Evolutionary conservation across 2,329 filamentous ascomycete genomes (phyloP).

Genomic region (Fusarium secorum): DNA sequence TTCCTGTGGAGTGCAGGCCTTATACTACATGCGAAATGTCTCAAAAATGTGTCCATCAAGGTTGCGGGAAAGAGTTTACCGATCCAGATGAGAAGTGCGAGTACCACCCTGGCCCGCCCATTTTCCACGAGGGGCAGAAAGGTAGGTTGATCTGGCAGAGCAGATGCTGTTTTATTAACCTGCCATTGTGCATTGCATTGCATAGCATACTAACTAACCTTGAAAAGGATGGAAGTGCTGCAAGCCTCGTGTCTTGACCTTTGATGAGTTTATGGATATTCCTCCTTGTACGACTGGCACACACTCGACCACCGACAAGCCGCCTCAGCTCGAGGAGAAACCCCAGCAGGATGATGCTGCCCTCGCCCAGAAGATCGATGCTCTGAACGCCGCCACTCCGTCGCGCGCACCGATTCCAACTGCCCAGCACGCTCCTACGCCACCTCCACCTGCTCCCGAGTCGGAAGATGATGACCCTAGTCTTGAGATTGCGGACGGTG

Average conservation of each 20-base stretch:
- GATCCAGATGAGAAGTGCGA: conserved; percentile 83
- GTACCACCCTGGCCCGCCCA: conserved; percentile 92
- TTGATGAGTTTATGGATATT: conserved; percentile 96
- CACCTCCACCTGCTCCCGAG: conserved; percentile 72
- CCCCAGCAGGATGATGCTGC: conserved; percentile 53
- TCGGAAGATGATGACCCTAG: conserved; percentile 87
- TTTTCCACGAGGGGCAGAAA: conserved; percentile 99
- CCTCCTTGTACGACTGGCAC: conserved; percentile 91
- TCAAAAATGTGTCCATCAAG: conserved; percentile 94
- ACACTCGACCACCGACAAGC: conserved; percentile 85
- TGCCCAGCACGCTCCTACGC: conserved; percentile 58
- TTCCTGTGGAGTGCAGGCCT: neutral
- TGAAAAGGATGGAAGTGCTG: conserved; percentile 96
- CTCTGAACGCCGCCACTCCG: conserved; percentile 58
- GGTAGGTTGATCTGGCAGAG: conserved; percentile 60
- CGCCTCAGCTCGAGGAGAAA: conserved; percentile 68
- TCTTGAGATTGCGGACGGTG: conserved; percentile 75
- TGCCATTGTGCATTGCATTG: neutral
- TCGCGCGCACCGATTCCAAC: conserved; percentile 50
- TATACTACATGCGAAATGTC: conserved; percentile 58
- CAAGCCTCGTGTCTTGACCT: conserved; percentile 94
- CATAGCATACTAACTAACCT: neutral
- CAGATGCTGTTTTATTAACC: neutral
- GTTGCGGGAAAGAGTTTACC: conserved; percentile 88
- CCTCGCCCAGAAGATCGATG: conserved; percentile 59